These are phyloP conservation scores for Amaranthus hypochondriacus DNA, from an alignment of 148 eudicot species.

Conservation along the genomic window DNA sequence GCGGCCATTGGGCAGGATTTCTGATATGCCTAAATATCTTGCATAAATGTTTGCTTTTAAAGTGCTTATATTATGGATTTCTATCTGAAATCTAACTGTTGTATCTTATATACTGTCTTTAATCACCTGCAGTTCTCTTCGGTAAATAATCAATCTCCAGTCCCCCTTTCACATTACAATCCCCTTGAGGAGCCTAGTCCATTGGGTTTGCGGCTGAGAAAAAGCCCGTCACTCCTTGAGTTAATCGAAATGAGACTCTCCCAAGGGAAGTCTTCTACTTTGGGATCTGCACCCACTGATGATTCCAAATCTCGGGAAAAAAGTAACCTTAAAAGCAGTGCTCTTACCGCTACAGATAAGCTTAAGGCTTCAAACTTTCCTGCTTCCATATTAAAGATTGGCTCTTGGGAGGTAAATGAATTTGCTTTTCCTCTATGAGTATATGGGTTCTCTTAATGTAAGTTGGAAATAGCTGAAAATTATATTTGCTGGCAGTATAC, in stretches of 20 bases:
- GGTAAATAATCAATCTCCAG: slow-evolving; percentile 29
- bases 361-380: slow-evolving; percentile 84
- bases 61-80: not conserved
- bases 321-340: slow-evolving; percentile 31
- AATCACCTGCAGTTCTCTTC: slow-evolving; percentile 29
- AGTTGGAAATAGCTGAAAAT: slow-evolving; percentile 3
- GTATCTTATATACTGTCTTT: not conserved
- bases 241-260: slow-evolving; percentile 63
- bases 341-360: slow-evolving; percentile 44
- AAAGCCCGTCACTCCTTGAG: slow-evolving; percentile 72
- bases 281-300: slow-evolving; percentile 18
- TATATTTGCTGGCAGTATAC: slow-evolving; percentile 52
- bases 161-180: slow-evolving; percentile 42
- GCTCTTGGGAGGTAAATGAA: slow-evolving; percentile 73
- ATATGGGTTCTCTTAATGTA: not conserved
- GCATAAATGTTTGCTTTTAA: not conserved
- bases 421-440: not conserved
- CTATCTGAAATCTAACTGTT: not conserved
- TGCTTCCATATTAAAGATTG: slow-evolving; percentile 62
- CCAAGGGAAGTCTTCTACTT: slow-evolving; percentile 35
- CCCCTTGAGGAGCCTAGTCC: slow-evolving; percentile 78
- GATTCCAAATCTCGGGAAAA: slow-evolving; percentile 27
- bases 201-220: slow-evolving; percentile 61
- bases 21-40: not conserved
- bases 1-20: not conserved